Conservation (phyloP, 352 stramenopile species). For the Globisporangium mamillatum region DNA sequence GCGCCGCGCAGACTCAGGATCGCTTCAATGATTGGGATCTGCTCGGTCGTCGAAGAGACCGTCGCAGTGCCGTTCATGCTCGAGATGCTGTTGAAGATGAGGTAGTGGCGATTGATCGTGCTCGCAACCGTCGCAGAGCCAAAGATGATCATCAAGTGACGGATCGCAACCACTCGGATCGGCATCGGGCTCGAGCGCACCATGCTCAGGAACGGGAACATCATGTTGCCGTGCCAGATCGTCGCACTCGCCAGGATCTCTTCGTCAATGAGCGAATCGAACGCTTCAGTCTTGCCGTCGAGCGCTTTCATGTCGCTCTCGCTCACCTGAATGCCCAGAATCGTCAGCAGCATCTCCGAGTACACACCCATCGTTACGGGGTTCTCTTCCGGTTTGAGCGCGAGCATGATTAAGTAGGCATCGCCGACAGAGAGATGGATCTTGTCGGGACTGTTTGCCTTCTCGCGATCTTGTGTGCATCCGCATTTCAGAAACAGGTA, state of each 20-base stretch:
- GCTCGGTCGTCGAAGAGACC: conserved; percentile 73
- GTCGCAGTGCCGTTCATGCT: conserved; percentile 60
- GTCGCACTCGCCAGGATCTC: conserved; percentile 44
- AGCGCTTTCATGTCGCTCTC: conserved; percentile 48
- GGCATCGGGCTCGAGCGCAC: conserved; percentile 51
- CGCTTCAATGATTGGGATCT: conserved; percentile 74
- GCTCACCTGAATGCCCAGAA: conserved; percentile 71
- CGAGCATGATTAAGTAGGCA: conserved; percentile 79
- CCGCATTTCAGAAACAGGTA: conserved; percentile 80
- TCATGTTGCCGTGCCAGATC: conserved; percentile 71
- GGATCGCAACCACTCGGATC: conserved; percentile 61
- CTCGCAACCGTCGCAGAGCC: conserved; percentile 54
- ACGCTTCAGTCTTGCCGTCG: conserved; percentile 44
- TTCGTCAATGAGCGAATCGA: conserved; percentile 53
- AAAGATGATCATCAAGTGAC: conserved; percentile 66
- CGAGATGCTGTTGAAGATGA: conserved; percentile 80
- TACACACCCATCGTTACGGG: conserved; percentile 78
- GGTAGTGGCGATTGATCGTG: conserved; percentile 70
- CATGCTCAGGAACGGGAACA: conserved; percentile 58
- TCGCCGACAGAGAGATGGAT: conserved; percentile 76
- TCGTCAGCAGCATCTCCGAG: conserved; percentile 71
- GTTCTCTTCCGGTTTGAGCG: conserved; percentile 61
- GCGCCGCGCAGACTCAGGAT: conserved; percentile 68
- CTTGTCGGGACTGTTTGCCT: conserved; percentile 63
- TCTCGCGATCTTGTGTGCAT: conserved; percentile 60